A percentile compares a stretch with the other conserved stretches of the same genome.
Evolutionary conservation across 2,329 filamentous ascomycete species (phyloP).

Genomic region (Epichloe scottii): DNA sequence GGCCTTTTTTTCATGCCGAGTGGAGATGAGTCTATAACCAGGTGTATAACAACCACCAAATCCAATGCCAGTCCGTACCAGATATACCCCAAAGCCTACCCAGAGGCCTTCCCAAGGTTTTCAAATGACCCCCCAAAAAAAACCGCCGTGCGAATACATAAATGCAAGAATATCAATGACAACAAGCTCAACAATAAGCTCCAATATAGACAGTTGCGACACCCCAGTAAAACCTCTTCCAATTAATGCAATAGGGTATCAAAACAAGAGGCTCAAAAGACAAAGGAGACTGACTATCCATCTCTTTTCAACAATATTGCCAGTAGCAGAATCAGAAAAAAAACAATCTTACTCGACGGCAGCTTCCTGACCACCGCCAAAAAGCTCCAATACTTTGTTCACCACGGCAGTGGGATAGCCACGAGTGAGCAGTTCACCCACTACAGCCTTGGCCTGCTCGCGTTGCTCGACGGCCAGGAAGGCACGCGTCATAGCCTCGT

Average conservation of each 20-base stretch:
- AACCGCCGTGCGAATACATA: constrained; percentile 16
- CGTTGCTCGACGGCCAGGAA: constrained; percentile 77
- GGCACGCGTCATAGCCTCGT: constrained; percentile 95
- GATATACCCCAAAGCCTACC: constrained; percentile 2
- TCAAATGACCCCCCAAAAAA: constrained; percentile 9
- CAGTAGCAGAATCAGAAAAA: constrained; percentile 8
- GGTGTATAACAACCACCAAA: constrained; percentile 13
- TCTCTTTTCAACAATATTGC: constrained; percentile 10
- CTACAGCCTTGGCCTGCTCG: constrained; percentile 61
- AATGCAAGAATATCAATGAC: background rate
- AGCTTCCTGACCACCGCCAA: constrained; percentile 45
- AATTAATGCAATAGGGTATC: constrained; percentile 13
- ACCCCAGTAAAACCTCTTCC: constrained; percentile 11
- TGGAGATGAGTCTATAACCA: constrained; percentile 36
- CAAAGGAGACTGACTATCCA: background rate
- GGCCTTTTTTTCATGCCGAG: constrained; percentile 28
- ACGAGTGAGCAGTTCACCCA: constrained; percentile 79
- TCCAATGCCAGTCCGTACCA: constrained; percentile 5
- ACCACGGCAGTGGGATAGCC: constrained; percentile 88
- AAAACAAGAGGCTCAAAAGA: constrained; percentile 10
- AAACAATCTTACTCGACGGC: constrained; percentile 13
- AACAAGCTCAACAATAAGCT: constrained; percentile 8
- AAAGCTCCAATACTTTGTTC: constrained; percentile 84
- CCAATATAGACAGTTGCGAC: constrained; percentile 7
- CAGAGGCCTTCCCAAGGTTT: constrained; percentile 13